Percentiles rank a stretch among this genome's conserved stretches.
Evolutionary conservation across 1,284 basidiomycete genomes (phyloP).

Genomic region (Ustilago shanxiensis): DNA sequence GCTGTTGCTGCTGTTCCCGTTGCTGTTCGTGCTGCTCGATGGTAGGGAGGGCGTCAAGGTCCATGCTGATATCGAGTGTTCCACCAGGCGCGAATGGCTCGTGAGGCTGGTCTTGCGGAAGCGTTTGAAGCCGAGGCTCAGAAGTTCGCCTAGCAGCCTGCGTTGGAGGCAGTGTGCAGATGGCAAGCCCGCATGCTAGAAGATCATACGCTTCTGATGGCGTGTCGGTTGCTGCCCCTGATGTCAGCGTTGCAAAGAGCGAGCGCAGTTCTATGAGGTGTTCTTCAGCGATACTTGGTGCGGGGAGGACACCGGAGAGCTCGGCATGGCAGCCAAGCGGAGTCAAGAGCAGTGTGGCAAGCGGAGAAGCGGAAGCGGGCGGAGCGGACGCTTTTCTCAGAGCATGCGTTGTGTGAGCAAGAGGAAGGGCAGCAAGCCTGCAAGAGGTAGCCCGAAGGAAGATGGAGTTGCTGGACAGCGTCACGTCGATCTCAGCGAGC

Average conservation of each 20-base stretch:
- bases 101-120: background rate
- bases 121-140: background rate
- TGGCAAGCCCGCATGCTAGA: constrained; percentile 29
- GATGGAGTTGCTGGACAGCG: constrained; percentile 6
- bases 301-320: constrained; percentile 9
- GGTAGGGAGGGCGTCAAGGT: background rate
- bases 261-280: constrained; percentile 18
- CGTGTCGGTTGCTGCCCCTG: background rate
- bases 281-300: constrained; percentile 12
- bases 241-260: constrained; percentile 2
- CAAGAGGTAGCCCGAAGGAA: constrained; percentile 11
- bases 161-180: constrained; percentile 13
- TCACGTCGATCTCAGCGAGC: constrained; percentile 7
- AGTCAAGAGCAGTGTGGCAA: constrained; percentile 18
- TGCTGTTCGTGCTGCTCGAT: background rate
- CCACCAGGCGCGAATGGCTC: background rate
- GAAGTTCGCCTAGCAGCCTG: background rate
- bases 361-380: background rate
- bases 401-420: constrained; percentile 13
- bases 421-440: constrained; percentile 23
- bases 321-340: constrained; percentile 21
- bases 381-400: background rate
- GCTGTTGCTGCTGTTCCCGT: background rate
- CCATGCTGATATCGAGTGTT: constrained; percentile 3
- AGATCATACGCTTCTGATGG: background rate